A percentile compares a stretch with the other conserved stretches of the same genome.
phyloP scores from a whole-genome alignment of 78 protist species.

The Dictyostelium capitatum region DNA sequence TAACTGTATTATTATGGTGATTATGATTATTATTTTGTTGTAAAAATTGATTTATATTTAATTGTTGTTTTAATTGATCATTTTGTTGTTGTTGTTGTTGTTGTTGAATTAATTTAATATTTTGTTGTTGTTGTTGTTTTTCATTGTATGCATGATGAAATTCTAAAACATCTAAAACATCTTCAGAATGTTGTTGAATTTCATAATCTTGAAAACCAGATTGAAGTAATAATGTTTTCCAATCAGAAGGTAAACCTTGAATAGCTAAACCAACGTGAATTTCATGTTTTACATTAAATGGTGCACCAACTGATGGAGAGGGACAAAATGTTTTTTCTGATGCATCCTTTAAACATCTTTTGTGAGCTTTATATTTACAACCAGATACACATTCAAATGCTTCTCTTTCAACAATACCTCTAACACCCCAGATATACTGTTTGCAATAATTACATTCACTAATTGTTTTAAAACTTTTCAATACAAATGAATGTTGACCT shows the following conservation, averaged over 20 bases:
- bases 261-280: constrained; percentile 86
- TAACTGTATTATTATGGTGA: background rate
- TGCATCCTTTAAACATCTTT: constrained; percentile 62
- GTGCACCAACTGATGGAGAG: constrained; percentile 83
- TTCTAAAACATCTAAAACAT: constrained; percentile 80
- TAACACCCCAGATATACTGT: constrained; percentile 75
- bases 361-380: constrained; percentile 74
- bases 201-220: constrained; percentile 79
- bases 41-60: background rate
- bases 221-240: constrained; percentile 47
- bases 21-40: background rate
- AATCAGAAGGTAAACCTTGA: constrained; percentile 73
- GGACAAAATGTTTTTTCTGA: constrained; percentile 37
- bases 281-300: constrained; percentile 86
- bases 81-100: constrained; percentile 3
- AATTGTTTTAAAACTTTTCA: constrained; percentile 52
- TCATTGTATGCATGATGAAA: constrained; percentile 75
- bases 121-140: constrained; percentile 3
- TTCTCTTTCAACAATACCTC: constrained; percentile 66
- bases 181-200: constrained; percentile 80
- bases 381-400: constrained; percentile 79
- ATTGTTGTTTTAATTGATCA: background rate
- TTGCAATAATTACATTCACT: constrained; percentile 66
- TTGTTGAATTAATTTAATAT: background rate
- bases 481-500: constrained; percentile 63